Percentiles rank a stretch among this genome's conserved stretches.
These are phyloP conservation scores for Quercus engelmannii DNA, from an alignment of 306 rosid genomes.

Conservation along the genomic window DNA sequence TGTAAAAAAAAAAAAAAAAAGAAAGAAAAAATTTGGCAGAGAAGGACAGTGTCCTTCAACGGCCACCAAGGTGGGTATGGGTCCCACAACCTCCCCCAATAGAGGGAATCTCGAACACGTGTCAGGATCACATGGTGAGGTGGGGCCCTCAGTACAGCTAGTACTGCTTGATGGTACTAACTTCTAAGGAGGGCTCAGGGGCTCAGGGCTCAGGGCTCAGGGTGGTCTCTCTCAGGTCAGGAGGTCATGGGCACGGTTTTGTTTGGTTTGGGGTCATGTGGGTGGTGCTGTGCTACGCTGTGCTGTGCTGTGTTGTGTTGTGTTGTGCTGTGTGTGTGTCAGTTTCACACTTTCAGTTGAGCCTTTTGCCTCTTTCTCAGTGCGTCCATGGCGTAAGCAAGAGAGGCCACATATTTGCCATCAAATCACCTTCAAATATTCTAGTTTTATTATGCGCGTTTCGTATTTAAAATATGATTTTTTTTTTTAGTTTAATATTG, in stretches of 20 bases:
- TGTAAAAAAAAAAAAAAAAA: no score
- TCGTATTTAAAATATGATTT: no score
- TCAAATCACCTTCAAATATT: background rate
- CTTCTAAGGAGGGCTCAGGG: background rate
- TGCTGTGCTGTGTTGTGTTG: background rate
- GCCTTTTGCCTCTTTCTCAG: background rate
- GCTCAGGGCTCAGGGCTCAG: slow-evolving; percentile 2
- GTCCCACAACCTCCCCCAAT: background rate
- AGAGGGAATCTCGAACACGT: background rate
- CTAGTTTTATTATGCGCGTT: rapidly evolving
- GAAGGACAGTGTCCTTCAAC: background rate
- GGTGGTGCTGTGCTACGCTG: background rate
- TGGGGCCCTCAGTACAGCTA: slow-evolving; percentile 27
- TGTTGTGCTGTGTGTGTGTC: background rate
- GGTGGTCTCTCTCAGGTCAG: no score
- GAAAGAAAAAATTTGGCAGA: background rate
- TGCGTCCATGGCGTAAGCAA: background rate
- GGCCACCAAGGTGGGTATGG: slow-evolving; percentile 7
- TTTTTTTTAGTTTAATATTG: no score
- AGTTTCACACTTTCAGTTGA: background rate
- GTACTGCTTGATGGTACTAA: slow-evolving; percentile 1
- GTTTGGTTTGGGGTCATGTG: no score
- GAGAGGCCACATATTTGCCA: background rate
- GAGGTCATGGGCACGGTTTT: no score
- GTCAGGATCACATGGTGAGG: background rate